These are phyloP conservation scores for Trametes villosa DNA, from an alignment of 768 basidiomycete genomes.

Conservation along the genomic window DNA sequence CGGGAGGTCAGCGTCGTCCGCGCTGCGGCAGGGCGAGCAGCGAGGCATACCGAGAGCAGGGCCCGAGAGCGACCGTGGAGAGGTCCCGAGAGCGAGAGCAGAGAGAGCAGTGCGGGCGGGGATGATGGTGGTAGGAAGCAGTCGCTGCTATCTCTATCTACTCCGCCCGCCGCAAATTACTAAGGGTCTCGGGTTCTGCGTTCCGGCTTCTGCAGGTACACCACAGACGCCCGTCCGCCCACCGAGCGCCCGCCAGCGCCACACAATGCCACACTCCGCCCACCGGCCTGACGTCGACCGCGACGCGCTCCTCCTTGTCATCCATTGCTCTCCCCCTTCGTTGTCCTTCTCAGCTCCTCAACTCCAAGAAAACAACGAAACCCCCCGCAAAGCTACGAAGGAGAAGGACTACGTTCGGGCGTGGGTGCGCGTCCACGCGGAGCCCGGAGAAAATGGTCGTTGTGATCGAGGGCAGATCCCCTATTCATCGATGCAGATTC, in stretches of 20 bases:
- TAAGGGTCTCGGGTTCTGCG: constrained; percentile 11
- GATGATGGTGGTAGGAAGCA: constrained; percentile 18
- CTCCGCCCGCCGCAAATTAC: constrained; percentile 11
- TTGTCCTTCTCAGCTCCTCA: neutral
- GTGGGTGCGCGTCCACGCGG: neutral
- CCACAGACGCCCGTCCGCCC: constrained; percentile 5
- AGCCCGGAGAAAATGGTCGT: neutral
- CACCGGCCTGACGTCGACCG: neutral
- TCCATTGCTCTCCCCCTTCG: neutral
- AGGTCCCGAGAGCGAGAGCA: neutral
- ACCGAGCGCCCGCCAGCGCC: neutral
- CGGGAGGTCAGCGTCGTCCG: neutral
- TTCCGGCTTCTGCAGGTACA: constrained; percentile 14
- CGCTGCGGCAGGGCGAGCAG: neutral
- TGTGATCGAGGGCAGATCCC: neutral
- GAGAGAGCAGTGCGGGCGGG: neutral
- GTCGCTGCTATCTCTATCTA: constrained; percentile 20
- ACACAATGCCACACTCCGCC: neutral
- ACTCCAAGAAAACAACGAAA: too few species aligned
- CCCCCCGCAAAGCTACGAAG: too few species aligned
- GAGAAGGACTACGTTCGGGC: too few species aligned
- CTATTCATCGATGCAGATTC: constrained; percentile 10
- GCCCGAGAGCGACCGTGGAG: neutral
- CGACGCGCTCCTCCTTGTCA: neutral
- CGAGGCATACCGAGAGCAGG: constrained; percentile 14